Percentiles rank a stretch among this genome's conserved stretches.
Conservation (phyloP, 805 yeast genomes). For the Metschnikowia vanudenii region DNA sequence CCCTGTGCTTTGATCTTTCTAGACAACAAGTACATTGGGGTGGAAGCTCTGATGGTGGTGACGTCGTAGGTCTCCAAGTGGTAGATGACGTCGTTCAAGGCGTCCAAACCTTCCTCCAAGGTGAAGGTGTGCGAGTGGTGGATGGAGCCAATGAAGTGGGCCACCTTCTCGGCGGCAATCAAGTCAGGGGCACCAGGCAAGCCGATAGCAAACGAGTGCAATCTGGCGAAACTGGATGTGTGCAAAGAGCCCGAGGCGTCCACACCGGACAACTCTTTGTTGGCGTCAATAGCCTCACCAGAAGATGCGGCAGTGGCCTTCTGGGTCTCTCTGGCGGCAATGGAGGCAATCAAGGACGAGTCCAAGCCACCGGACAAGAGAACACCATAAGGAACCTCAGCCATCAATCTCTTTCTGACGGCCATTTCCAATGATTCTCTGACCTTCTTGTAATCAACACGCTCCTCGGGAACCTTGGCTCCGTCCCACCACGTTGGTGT, state of each 20-base stretch:
- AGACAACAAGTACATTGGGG: slow-evolving; percentile 95
- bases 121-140: slow-evolving; percentile 99
- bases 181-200: slow-evolving; percentile 98
- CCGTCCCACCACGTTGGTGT: slow-evolving; percentile 95
- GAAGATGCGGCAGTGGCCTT: slow-evolving; percentile 57
- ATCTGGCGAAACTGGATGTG: slow-evolving; percentile 69
- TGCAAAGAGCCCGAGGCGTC: slow-evolving; percentile 85
- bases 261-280: slow-evolving; percentile 82
- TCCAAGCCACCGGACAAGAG: slow-evolving; percentile 96
- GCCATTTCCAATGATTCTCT: slow-evolving; percentile 87
- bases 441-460: slow-evolving; percentile 67
- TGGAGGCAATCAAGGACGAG: slow-evolving; percentile 92
- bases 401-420: slow-evolving; percentile 98
- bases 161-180: slow-evolving; percentile 93
- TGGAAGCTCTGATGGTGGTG: slow-evolving; percentile 97
- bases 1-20: slow-evolving; percentile 99
- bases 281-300: slow-evolving; percentile 55
- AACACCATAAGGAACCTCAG: slow-evolving; percentile 99
- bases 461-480: slow-evolving; percentile 65
- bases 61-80: slow-evolving; percentile 98
- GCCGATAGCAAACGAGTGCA: slow-evolving; percentile 97
- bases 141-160: slow-evolving; percentile 90
- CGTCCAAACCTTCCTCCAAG: slow-evolving; percentile 93
- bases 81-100: slow-evolving; percentile 88
- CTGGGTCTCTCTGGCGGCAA: slow-evolving; percentile 94